Evolutionary conservation across 495 filamentous ascomycete genomes (phyloP), one percentile per base, ranked within the genome.

Genomic region (Clavariopsis aquatica): DNA sequence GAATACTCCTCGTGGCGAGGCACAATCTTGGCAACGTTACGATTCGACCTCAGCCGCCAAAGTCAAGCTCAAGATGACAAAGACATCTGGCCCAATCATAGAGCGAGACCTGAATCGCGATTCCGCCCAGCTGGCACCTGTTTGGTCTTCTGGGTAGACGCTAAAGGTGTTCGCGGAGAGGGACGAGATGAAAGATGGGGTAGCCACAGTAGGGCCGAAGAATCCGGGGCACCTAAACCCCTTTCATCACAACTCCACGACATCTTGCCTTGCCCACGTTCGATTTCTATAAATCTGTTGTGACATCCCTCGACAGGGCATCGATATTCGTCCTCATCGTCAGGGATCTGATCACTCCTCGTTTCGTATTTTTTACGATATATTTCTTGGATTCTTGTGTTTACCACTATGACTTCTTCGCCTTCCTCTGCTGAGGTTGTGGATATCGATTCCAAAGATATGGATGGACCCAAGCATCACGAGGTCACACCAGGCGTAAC

Each of bases 191-290:
- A 52, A 43, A 26, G 26, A 52, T 38, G 57, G 57, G 57, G 41
- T 29, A 60, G 5, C 41, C 22, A 23, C 5, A 49, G 29, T 12
- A 28, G 31, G 43, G 23, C 56, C 56, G 56, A 59, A 36, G 38
- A 59, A 59, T 59, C 56, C 56, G 47, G 57, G 57, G 57, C 57
- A 52, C 4, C 57, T 52, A 61, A 45, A 57, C 36, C 54, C 3
- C 46, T 52, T 52, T 27, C 4, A 36, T 36, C 20, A 23, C 45
- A 10, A 41, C 31, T 15, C 31, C 28, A 52, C 26, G 12, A 38
- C 12, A 28, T 22, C 26, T 51, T 43, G 38, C 15, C 38, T 17
- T n/a, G 47, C 10, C 47, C 19, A 51, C 20, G 26, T 10, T 51
- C 22, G n/a, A 17, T 38, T 26, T 52, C 45, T 61, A 61, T 61